Percentiles rank a stretch among this genome's conserved stretches.
These are phyloP conservation scores for Cryptococcus sp. DNA, from an alignment of 1,284 basidiomycete species.

Conservation along the genomic window DNA sequence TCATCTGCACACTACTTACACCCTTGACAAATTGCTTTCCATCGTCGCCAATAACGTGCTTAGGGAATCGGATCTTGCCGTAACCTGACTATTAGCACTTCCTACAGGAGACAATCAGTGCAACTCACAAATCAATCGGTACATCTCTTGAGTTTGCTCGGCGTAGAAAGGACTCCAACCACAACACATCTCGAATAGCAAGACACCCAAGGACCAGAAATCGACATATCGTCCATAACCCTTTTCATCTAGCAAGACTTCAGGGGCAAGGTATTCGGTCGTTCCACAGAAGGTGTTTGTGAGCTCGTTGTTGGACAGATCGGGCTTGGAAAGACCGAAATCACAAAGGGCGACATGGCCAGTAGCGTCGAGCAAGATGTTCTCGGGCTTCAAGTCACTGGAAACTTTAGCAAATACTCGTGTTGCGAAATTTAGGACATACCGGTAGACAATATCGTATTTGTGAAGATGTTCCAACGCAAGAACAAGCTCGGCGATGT, in stretches of 20 bases:
- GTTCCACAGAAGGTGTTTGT: constrained; percentile 98
- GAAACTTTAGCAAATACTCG: background rate
- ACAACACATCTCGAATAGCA: constrained; percentile 97
- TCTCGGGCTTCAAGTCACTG: constrained; percentile 93
- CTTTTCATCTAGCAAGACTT: constrained; percentile 97
- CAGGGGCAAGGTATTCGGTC: constrained; percentile 95
- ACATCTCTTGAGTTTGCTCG: constrained; percentile 99
- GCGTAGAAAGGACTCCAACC: constrained; percentile 99
- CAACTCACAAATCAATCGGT: constrained; percentile 94
- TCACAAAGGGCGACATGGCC: constrained; percentile 96
- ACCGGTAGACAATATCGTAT: constrained; percentile 94
- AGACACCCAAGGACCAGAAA: constrained; percentile 93
- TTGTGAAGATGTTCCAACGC: constrained; percentile 95
- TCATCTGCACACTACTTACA: constrained; percentile 54
- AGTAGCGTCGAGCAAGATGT: constrained; percentile 92
- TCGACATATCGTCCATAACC: constrained; percentile 99
- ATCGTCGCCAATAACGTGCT: constrained; percentile 90
- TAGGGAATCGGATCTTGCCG: constrained; percentile 96
- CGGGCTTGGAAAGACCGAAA: constrained; percentile 95
- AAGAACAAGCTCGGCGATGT: constrained; percentile 89
- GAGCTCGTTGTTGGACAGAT: constrained; percentile 86
- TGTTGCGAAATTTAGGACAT: too few species aligned
- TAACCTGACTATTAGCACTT: constrained; percentile 39
- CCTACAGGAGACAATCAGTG: background rate
- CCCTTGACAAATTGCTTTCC: constrained; percentile 99